phyloP scores from a whole-genome alignment of 1,284 basidiomycete genomes.

The Austroboletus olivaceoglutinosus region DNA sequence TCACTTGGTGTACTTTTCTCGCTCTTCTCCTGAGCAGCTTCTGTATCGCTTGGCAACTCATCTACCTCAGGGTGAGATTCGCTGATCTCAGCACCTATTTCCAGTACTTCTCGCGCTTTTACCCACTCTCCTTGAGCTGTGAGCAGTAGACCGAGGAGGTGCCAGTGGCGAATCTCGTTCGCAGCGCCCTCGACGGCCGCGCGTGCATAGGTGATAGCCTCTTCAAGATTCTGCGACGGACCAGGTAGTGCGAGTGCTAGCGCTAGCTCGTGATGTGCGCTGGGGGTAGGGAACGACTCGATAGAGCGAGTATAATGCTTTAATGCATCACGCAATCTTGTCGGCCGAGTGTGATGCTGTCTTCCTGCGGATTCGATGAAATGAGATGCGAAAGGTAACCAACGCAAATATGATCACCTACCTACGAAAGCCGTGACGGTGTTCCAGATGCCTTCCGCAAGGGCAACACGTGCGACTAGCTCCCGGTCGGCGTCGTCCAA shows the following conservation, averaged over 20 bases:
- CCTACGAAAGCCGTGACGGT: slow-evolving; percentile 61
- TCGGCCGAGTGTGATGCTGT: slow-evolving; percentile 59
- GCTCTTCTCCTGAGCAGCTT: slow-evolving; percentile 15
- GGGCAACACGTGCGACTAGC: slow-evolving; percentile 53
- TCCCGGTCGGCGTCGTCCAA: slow-evolving; percentile 46
- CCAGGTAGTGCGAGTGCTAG: slow-evolving; percentile 70
- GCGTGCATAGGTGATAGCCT: slow-evolving; percentile 70
- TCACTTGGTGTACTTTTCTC: slow-evolving; percentile 4
- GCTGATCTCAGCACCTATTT: slow-evolving; percentile 59
- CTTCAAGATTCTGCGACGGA: slow-evolving; percentile 61
- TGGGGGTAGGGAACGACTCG: slow-evolving; percentile 53
- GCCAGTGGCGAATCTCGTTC: slow-evolving; percentile 82
- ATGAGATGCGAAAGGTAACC: neutral
- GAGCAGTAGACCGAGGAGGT: slow-evolving; percentile 83
- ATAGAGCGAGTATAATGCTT: slow-evolving; percentile 56
- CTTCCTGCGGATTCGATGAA: slow-evolving; percentile 49
- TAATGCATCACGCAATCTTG: slow-evolving; percentile 60
- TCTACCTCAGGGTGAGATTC: slow-evolving; percentile 29
- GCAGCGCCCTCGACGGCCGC: slow-evolving; percentile 76
- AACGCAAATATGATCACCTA: slow-evolving; percentile 21
- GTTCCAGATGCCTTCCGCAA: slow-evolving; percentile 69
- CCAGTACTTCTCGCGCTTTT: slow-evolving; percentile 76
- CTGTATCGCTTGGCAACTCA: slow-evolving; percentile 17
- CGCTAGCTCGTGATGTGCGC: slow-evolving; percentile 78
- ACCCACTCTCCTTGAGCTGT: slow-evolving; percentile 81